These are phyloP conservation scores for Xanthoparmelia taractica DNA, from an alignment of 495 filamentous ascomycete genomes.

Conservation along the genomic window DNA sequence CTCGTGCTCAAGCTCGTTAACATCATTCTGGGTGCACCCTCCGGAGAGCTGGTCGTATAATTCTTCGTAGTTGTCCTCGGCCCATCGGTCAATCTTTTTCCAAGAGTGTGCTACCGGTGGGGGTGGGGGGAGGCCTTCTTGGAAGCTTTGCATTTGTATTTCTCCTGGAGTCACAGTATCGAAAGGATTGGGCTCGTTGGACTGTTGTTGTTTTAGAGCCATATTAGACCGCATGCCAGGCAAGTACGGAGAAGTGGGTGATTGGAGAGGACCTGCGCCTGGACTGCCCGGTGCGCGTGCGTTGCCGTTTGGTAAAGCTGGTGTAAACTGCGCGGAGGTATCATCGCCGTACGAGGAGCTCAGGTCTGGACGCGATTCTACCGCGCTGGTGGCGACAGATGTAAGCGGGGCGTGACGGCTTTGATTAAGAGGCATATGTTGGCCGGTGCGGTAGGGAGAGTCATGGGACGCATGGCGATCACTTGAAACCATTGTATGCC, in stretches of 20 bases:
- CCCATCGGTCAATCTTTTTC: conserved; percentile 88
- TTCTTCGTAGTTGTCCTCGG: conserved; percentile 90
- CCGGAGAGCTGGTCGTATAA: conserved; percentile 88
- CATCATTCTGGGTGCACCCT: conserved; percentile 83
- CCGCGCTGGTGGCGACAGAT: conserved; percentile 67
- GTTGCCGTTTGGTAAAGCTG: conserved; percentile 47
- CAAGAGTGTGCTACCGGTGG: conserved; percentile 85
- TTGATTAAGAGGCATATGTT: conserved; percentile 68
- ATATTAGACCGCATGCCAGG: conserved; percentile 76
- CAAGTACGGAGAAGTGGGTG: conserved; percentile 65
- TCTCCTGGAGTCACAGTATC: conserved; percentile 64
- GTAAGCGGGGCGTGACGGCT: conserved; percentile 65
- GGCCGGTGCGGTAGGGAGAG: conserved; percentile 76
- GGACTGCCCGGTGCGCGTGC: conserved; percentile 51
- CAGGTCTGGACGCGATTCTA: conserved; percentile 69
- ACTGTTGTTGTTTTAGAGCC: conserved; percentile 46
- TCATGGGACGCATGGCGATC: conserved; percentile 75
- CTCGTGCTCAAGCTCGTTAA: conserved; percentile 95
- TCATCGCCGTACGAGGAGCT: conserved; percentile 63
- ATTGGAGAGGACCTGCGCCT: conserved; percentile 34
- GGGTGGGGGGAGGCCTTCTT: conserved; percentile 80
- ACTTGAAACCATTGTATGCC: conserved; percentile 88
- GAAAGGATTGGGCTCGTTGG: conserved; percentile 53
- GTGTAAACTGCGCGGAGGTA: conserved; percentile 45
- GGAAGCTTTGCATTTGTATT: conserved; percentile 95